Evolutionary conservation across 2,329 filamentous ascomycete genomes (phyloP), one percentile per base, ranked within the genome.

Genomic region (Eutypella sp.): DNA sequence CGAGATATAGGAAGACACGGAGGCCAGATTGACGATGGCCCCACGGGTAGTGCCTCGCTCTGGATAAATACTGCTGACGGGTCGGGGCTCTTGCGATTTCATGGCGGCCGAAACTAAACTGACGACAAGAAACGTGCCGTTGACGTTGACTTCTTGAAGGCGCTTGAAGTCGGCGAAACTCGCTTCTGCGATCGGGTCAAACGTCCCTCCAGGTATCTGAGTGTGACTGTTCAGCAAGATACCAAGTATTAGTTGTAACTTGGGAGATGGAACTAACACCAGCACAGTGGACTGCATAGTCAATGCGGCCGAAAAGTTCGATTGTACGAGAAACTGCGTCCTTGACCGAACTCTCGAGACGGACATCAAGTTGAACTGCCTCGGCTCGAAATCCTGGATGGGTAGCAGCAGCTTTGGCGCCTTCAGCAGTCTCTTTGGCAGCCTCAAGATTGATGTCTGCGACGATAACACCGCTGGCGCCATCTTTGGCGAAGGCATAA

Each of bases 51-150:
- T 40, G 2, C 54, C 54, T 4, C 46, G 46, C 18, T 45, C 38
- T 6, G 46, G 48, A 3, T 5, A 23, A 5, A 22, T n/a, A 3
- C 31, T 0, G 13, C 48, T 33, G 2, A 51, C 27, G 2, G 36
- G 27, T 15, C 39, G 41, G 1, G 44, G 42, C 8, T 52, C 52
- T 27, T 56, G 54, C 3, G 43, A 16, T 23, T 47, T 49, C 54
- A 55, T 55, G 2, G 25, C 43, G 1, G 46, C 44, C 9, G 45
- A 48, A 7, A 45, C 38, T 1, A 24, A 9, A 3, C 46, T 33
- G 1, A 45, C 53, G 10, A 56, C 47, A 1, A 51, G 44, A 25
- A 53, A 56, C 2, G 44, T 50, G 13, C 54, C 54, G 5, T 42
- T 22, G 1, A 48, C 46, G 11, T 56, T 49, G 7, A 49, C 27